phyloP scores from a whole-genome alignment of 73 alveolate species.

The Effrenium voratum region DNA sequence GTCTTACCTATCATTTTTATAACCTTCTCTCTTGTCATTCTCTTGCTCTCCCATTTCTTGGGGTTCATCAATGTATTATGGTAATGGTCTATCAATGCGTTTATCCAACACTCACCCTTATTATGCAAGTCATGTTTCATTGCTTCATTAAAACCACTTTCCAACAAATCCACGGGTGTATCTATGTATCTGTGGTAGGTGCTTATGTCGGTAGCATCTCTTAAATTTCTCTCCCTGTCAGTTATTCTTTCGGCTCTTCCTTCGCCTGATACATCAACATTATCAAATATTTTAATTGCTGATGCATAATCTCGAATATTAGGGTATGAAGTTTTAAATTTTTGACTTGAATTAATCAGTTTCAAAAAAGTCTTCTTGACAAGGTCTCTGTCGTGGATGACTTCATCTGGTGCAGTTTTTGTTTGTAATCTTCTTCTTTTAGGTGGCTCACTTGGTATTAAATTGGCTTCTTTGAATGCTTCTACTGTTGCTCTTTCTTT shows the following conservation, averaged over 20 bases:
- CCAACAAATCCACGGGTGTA: too few relatives aligned
- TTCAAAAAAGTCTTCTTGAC: background rate
- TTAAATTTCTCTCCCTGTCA: background rate
- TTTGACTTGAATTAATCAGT: background rate
- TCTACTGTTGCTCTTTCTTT: background rate
- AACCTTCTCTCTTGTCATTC: slow-evolving; percentile 24
- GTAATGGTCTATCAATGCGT: too few relatives aligned
- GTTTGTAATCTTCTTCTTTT: background rate
- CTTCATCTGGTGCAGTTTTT: background rate
- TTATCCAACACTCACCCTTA: too few relatives aligned
- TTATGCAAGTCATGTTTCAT: too few relatives aligned
- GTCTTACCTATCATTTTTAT: slow-evolving; percentile 12
- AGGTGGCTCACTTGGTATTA: background rate
- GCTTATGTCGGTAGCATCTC: too few relatives aligned
- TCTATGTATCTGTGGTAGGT: too few relatives aligned
- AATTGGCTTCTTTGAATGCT: background rate
- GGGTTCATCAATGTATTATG: slow-evolving; percentile 30
- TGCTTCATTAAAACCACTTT: too few relatives aligned
- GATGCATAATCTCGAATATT: background rate
- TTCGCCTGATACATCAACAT: background rate
- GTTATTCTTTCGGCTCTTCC: background rate
- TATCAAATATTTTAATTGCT: background rate
- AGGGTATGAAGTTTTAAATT: background rate
- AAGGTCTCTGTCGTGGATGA: slow-evolving; percentile 16
- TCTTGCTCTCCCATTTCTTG: slow-evolving; percentile 4